Evolutionary conservation across 345 rosid genomes (phyloP), one percentile per base, ranked within the genome.

Genomic region (Murraya paniculata): DNA sequence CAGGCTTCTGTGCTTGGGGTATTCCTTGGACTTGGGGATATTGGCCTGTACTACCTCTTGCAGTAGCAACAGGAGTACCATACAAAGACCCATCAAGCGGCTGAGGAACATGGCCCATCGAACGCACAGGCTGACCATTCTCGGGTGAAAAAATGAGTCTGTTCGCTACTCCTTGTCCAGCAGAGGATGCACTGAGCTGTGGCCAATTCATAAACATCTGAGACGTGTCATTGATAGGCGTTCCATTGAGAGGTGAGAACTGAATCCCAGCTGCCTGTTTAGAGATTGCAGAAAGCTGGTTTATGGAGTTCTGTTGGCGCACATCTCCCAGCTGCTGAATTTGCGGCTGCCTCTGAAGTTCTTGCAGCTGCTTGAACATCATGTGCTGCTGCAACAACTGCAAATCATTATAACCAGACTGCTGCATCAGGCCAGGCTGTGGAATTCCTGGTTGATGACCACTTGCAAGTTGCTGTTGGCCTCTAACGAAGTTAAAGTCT

Each of bases 281-380:
- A 59, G 82, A 72, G 64, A 81, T 56, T 62, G 88, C 60, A 55
- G 89, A 78, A 69, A 81, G 78, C 38, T 84, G 89, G 83, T 82
- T 88, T 28, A 86, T 14, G 53, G 90, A 76, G 77, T 81, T 90
- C 75, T 84, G 86, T 73, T 85, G 88, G 83, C 90, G 85, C 59
- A 59, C 78, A 35, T 88, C 91, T 56, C 84, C 83, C 7, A 80
- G 77, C 81, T 84, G 89, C 72, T 87, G 90, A 82, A 81, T 78
- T 66, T 83, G 90, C 72, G 85, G 93, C 84, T 90, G 95, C 78
- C 88, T 88, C 81, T 91, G 94, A 82, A 87, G 76, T 81, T 90
- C 98, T 80, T 88, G 95, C 80, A 90, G 80, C 79, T 93, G 88
- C 86, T 90, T 90, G 78, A 90, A 66, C 88, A 91, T 86, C 69